Evolutionary conservation across 164 flowering plant species (phyloP), one percentile per base, ranked within the genome.

Genomic region (Aristolochia contorta): DNA sequence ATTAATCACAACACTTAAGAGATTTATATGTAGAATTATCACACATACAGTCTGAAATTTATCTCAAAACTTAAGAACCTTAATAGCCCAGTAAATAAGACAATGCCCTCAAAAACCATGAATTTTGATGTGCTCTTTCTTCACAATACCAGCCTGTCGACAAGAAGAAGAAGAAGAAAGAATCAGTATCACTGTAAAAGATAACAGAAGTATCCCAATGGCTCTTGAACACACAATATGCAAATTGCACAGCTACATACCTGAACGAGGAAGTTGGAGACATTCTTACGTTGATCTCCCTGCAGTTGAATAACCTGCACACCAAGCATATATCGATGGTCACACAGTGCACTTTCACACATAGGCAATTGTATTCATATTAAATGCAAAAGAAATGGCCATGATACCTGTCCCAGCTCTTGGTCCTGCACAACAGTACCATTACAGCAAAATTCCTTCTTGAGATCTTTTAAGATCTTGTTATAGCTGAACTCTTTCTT

Each of bases 401-500:
- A 23, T 16, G 16, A 12, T 41, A 80, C 80, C 84, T 83, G 84
- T 63, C 87, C 87, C 58, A 83, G 63, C 67, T 83, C 84, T 23
- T 83, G 81, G 59, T 83, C 87, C 75, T 83, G 79, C 30, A 83
- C 84, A 53, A 83, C 87, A 64, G 84, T 83, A 43, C 84, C 87
- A 73, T 83, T 80, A 63, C 87, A 82, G 75, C 87, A 82, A 57
- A 82, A 78, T 60, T 82, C 86, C 69, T 77, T 76, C 78, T 81
- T 81, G 30, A 81, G 83, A 67, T 81, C 85, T 65, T 79, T 81
- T 32, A 79, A 74, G 47, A 81, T 81, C 76, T 74, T 81, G 65
- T 69, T 81, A 65, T 81, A 81, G 73, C 80, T 81, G 67, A 61
- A 81, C 27, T 81, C 85, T 32, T 79, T 81, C 71, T 77, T 81